Base-by-base conservation (phyloP, 2,329 filamentous ascomycete genomes). In the Ascochyta fabae region DNA sequence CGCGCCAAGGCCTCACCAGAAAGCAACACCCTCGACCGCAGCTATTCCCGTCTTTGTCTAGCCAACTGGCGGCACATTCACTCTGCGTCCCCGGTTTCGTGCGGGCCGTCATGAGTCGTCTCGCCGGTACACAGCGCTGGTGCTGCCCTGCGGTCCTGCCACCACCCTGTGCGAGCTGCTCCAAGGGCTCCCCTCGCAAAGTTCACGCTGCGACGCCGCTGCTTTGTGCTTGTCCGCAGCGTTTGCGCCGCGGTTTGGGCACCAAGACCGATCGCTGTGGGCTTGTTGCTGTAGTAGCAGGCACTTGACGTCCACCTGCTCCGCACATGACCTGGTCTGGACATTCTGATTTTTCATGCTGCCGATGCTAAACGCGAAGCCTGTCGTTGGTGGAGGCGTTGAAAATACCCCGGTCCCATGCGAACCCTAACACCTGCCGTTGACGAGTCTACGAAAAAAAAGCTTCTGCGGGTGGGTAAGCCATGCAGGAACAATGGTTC, bases 401-500 rank as follows among this genome's bases (percentile, higher is more conserved):
- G 55, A 46, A 56, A 58, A 63, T 57, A 49, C 54, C 42, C 53
- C 44, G 53, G 54, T 45, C 45, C 35, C 43, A 48, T 42, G 50
- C 49, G 48, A 53, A 58, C 53, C 47, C 55, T 39, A 45, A 40
- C 44, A 31, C 43, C 46, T 52, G 55, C 55, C 36, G 48, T 47
- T 46, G 41, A 55, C 38, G 26, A 48, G 35, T 26, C 39, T 16
- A 56, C 44, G 42, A 31, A 13, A 31, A 61, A 59, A 51, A 55
- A 56, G 40, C 12, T 50, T 53, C 53, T 61, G 60, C 48, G 43
- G 42, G 44, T 52, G 44, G 61, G 50, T 64, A 66, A 67, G 59
- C 62, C 39, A 62, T 61, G 64, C 66, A 70, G 65, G 62, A 66
- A 65, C 64, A 64, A 44, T 43, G 41, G 59, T 61, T 56, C 50